Conservation (phyloP, 2,329 filamentous ascomycete genomes). For the Aureobasidium musti region DNA sequence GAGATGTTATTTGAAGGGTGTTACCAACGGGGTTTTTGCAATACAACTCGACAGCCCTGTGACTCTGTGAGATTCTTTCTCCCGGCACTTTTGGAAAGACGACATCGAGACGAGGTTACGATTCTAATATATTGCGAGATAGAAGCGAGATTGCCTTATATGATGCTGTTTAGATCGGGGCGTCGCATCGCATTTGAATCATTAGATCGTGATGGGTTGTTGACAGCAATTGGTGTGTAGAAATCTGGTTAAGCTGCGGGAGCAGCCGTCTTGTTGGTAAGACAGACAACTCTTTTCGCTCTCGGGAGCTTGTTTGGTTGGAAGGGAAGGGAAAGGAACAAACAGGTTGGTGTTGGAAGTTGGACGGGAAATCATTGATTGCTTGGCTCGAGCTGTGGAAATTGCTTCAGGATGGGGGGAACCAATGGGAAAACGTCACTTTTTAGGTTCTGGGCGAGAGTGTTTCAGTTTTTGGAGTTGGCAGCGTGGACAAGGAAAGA, state of each 20-base stretch:
- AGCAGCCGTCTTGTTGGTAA: neutral
- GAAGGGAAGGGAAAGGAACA: neutral
- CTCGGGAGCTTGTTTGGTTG: neutral
- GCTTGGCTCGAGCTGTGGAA: slow-evolving; percentile 10
- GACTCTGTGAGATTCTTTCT: no score
- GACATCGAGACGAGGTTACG: neutral
- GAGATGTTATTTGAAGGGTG: neutral
- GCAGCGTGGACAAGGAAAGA: neutral
- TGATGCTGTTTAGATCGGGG: neutral
- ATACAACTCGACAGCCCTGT: neutral
- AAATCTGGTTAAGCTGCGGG: slow-evolving; percentile 4
- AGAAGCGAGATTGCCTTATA: neutral
- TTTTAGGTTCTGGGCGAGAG: neutral
- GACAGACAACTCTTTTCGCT: neutral
- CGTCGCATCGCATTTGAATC: slow-evolving; percentile 3
- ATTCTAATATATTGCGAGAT: neutral
- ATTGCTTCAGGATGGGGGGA: neutral
- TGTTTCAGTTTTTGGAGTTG: slow-evolving; percentile 13
- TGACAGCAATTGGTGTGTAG: neutral
- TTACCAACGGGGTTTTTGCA: neutral
- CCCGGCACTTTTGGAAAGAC: neutral
- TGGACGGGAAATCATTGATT: slow-evolving; percentile 17
- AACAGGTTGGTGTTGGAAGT: neutral
- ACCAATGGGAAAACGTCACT: neutral
- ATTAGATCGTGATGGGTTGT: neutral